Evolutionary conservation across 2,329 filamentous ascomycete species (phyloP), one percentile per base, ranked within the genome.

Genomic region (Curvularia lunata): DNA sequence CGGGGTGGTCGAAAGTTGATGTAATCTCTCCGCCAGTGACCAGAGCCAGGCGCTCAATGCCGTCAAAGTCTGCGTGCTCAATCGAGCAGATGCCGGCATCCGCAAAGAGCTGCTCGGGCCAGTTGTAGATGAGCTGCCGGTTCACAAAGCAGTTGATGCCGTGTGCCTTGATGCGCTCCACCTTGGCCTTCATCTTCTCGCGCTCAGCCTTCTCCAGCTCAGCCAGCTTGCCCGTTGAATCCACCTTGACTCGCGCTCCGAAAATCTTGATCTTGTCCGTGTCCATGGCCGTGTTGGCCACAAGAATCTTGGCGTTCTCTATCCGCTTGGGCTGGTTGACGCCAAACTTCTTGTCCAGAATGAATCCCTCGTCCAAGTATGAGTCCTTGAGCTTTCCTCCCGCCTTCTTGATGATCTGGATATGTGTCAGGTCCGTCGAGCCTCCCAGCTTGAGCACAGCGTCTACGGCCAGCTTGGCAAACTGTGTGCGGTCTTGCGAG

Each of bases 251-350:
- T 58, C 94, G 88, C 16, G 95, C 95, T 63, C 95, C 95, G 72
- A 99, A 99, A 72, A 99, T 98, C 86, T 99, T 99, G 82, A 99
- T 91, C 85, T 99, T 99, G 82, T 99, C 95, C 34, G 95, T 99
- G 80, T 99, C 95, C 95, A 99, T 99, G 12, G 93, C 91, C 48
- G 95, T 99, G 82, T 99, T 99, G 64, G 95, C 95, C 21, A 99
- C 91, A 55, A 99, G 81, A 66, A 99, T 99, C 83, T 98, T 99
- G 66, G 94, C 95, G 78, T 99, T 98, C 79, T 98, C 94, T 72
- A 99, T 83, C 58, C 92, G 86, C 85, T 98, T 98, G 53, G 95
- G 95, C 80, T 99, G 95, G 83, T 98, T 98, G 57, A 98, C 94
- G 67, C 95, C 95, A 66, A 99, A 97, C 82, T 94, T 96, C 86